Base-by-base conservation (phyloP, 352 stramenopile genomes). In the Globisporangium solare region DNA sequence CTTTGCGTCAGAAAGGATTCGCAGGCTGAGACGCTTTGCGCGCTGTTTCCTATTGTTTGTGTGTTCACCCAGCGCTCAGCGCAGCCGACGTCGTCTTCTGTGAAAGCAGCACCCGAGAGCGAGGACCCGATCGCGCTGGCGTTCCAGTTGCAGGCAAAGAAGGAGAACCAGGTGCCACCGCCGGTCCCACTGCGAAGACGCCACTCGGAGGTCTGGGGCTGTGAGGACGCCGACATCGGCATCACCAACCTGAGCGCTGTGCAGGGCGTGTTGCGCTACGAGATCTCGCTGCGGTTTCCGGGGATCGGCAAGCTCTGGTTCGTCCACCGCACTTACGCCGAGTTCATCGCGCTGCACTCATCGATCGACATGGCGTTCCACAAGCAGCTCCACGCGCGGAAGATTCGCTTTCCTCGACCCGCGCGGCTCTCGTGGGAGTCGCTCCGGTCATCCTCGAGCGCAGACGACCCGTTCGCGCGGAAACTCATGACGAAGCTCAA, bases 201-300 rank as follows among this genome's bases (percentile, higher is more conserved):
- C 31, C 24, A 47, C 54, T 12, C 41, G 35, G 56, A 67, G 47
- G 47, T 65, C 17, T 86, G 76, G 73, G 58, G 66, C 31, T 62
- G 65, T 4, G 58, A 75, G 11, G 71, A 79, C 52, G 71, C 71
- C 12, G 73, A 84, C 41, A 71, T 86, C 15, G 74, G 71, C 32
- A 67, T 86, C 59, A 86, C 76, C 11, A 68, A 67, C 47, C 61
- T 75, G 6, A 61, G 64, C 3, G 45, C 48, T 11, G 47, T 54
- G 1, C 6, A 63, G 8, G 40, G 57, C 15, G 43, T 59, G 43
- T 43, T 59, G 27, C 68, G 67, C 54, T 89, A 81, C 64, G 74
- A 87, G 60, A 68, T 89, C 61, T 83, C 75, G 54, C 56, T 86
- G 53, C 72, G 68, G 27, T 84, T 87, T 54, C 72, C 76, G 12